Conservation (phyloP, 202 grass and related monocot species). For the Carex arenaria region DNA sequence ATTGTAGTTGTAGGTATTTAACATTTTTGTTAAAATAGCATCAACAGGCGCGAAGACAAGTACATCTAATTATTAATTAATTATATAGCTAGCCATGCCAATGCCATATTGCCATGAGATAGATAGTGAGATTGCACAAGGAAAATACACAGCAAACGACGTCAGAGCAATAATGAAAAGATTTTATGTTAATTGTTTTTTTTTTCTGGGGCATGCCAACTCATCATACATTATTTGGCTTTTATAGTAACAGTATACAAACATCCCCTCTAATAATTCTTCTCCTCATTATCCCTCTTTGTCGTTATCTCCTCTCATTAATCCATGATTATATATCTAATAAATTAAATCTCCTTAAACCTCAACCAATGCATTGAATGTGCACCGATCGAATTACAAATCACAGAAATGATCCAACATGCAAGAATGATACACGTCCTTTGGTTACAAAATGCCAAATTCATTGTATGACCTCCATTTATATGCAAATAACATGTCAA, state of each 20-base stretch:
- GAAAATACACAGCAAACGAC: background rate
- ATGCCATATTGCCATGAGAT: too few relatives aligned
- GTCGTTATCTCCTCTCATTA: background rate
- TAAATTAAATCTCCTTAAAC: background rate
- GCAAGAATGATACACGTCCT: background rate
- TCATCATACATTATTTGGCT: constrained; percentile 3
- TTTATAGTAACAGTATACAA: background rate
- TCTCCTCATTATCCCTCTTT: constrained; percentile 4
- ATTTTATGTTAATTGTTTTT: background rate
- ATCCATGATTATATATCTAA: background rate
- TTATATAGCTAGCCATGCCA: background rate
- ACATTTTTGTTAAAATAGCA: too few relatives aligned
- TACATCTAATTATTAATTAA: background rate
- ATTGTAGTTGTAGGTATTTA: too few relatives aligned
- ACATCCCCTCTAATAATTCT: background rate
- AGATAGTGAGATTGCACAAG: background rate
- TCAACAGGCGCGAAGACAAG: background rate
- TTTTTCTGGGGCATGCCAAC: background rate
- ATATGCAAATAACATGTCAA: constrained; percentile 16
- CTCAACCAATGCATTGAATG: constrained; percentile 5
- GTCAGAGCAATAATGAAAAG: background rate
- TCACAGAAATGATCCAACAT: background rate
- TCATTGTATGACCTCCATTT: constrained; percentile 7
- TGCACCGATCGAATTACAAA: background rate
- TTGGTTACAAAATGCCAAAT: constrained; percentile 18